Evolutionary conservation across 2,329 filamentous ascomycete genomes (phyloP).

Genomic region (Talaromyces albobiverticillius): DNA sequence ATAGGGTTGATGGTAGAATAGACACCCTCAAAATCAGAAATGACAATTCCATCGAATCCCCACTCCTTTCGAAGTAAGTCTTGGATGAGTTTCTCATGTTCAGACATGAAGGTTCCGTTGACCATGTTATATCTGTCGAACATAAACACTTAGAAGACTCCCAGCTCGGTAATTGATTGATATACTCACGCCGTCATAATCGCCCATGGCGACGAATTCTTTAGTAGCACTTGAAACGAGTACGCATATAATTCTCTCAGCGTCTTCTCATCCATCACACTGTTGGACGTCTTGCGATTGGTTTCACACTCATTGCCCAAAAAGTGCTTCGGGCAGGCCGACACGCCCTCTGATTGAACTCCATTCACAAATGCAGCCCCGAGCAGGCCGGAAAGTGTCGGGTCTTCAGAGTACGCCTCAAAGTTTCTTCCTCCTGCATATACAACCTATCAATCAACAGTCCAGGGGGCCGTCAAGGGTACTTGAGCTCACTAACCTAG

Average conservation of each 20-base stretch:
- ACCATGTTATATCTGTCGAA: constrained; percentile 5
- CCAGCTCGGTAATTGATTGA: no score
- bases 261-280: no score
- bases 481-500: constrained; percentile 67
- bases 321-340: constrained; percentile 68
- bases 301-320: constrained; percentile 20
- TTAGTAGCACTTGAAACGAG: no score
- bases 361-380: constrained; percentile 70
- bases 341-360: constrained; percentile 65
- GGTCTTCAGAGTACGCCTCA: constrained; percentile 82
- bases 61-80: constrained; percentile 41
- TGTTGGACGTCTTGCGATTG: no score
- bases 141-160: no score
- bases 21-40: constrained; percentile 12
- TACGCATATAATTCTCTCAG: no score
- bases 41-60: constrained; percentile 38
- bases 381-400: constrained; percentile 69
- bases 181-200: no score
- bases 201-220: no score
- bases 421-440: no score
- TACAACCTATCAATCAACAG: no score
- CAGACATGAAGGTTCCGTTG: constrained; percentile 6
- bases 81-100: constrained; percentile 21
- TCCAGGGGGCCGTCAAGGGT: no score
- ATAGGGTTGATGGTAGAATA: constrained; percentile 40